phyloP scores from a whole-genome alignment of 352 stramenopile genomes.

The Paralagenidium karlingii region DNA sequence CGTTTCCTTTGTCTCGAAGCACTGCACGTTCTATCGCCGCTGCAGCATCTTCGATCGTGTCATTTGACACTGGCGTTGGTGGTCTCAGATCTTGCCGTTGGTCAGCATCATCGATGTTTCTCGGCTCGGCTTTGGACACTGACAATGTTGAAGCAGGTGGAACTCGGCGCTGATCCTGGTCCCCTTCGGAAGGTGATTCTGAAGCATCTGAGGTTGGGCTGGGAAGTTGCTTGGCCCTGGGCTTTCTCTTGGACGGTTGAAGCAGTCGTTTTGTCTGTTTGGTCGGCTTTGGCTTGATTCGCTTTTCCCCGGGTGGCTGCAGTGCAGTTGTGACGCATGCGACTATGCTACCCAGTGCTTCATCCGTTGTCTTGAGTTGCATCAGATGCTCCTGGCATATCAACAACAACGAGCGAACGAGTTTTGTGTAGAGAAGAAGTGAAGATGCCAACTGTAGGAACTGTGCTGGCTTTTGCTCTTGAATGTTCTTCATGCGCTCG shows the following conservation, averaged over 20 bases:
- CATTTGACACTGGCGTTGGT: no score
- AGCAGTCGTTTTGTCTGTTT: background rate
- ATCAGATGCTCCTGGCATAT: conserved; percentile 29
- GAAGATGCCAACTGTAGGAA: conserved; percentile 6
- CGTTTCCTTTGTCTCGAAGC: conserved; percentile 25
- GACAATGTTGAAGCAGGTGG: no score
- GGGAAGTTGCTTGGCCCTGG: no score
- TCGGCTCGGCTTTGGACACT: no score
- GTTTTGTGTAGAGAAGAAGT: conserved; percentile 23
- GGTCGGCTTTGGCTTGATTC: conserved; percentile 1
- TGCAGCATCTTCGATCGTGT: conserved; percentile 14
- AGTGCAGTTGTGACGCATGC: conserved; percentile 6
- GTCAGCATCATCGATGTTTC: no score
- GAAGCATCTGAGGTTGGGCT: no score
- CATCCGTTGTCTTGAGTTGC: conserved; percentile 9
- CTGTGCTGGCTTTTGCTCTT: conserved; percentile 14
- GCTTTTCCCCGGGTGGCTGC: background rate
- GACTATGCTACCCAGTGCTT: conserved; percentile 19
- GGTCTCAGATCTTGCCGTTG: no score
- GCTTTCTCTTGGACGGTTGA: background rate
- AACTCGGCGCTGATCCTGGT: no score
- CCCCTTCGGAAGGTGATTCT: no score
- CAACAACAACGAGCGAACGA: conserved; percentile 17
- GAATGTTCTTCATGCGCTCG: no score
- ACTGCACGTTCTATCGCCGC: conserved; percentile 39